These are phyloP conservation scores for Acanthamoeba sp. DNA, from an alignment of 208 protist species.

Conservation along the genomic window DNA sequence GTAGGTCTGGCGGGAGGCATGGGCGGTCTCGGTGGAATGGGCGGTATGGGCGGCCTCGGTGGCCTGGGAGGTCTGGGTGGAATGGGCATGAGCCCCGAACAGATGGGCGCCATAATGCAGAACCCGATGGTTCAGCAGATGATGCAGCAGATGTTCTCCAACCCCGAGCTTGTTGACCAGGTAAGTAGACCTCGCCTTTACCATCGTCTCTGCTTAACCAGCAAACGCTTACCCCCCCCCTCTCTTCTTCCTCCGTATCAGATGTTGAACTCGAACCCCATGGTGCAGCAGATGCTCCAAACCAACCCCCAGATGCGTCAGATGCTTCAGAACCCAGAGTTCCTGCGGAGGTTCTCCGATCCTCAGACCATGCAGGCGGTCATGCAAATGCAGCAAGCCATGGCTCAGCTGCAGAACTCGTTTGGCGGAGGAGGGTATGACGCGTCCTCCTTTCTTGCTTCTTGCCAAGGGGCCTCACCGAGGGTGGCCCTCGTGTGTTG, in stretches of 20 bases:
- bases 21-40: neutral
- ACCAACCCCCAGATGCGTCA: constrained; percentile 80
- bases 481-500: neutral
- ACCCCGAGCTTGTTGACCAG: constrained; percentile 80
- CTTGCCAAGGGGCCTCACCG: too few species aligned
- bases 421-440: neutral
- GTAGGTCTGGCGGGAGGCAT: neutral
- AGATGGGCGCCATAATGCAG: constrained; percentile 74
- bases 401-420: constrained; percentile 53
- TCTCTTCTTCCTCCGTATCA: neutral
- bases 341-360: constrained; percentile 75
- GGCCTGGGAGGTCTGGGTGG: constrained; percentile 70
- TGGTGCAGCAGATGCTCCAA: constrained; percentile 48
- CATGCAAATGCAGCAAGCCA: constrained; percentile 83
- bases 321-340: constrained; percentile 77
- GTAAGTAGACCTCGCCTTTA: neutral
- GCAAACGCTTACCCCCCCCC: neutral
- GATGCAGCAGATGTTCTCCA: constrained; percentile 78
- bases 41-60: constrained; percentile 57
- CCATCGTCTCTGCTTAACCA: neutral
- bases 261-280: constrained; percentile 79
- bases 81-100: constrained; percentile 55
- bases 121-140: constrained; percentile 80
- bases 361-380: constrained; percentile 83
- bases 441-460: neutral